Base-by-base conservation (phyloP, 2,329 filamentous ascomycete genomes). In the Myriosclerotinia duriaeana region DNA sequence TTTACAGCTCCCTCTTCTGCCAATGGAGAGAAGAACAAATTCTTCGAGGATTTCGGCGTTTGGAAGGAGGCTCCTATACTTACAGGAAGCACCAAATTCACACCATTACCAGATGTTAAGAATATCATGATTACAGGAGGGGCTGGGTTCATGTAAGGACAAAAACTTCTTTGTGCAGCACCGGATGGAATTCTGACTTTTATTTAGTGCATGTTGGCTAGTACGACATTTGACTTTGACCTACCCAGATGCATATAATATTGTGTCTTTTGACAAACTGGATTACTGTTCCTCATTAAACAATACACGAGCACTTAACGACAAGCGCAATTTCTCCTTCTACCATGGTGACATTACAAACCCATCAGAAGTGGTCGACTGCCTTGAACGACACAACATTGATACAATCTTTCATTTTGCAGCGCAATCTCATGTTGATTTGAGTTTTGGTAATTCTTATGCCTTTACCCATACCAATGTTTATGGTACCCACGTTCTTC, bases 121-220 rank as follows among this genome's bases (percentile, higher is more conserved):
- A 93, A 92, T 75, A 93, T 94, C 73, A 88, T 94, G 84, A 85
- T 95, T 70, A 94, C 91, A 26, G 91, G 91, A 60, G 91, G 91
- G 64, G 91, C 90, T 69, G 91, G 91, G 72, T 95, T 95, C 81
- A 93, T 94, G 90, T 92, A 81, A 78, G 88, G 78, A 61, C 48
- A 68, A 48, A 52, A 60, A 60, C 22, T 44, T 65, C 60, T 63
- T 55, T 67, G 65, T 50, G 55, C 53, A 50, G 52, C 53, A 50
- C 61, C 59, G 20, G 34, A 59, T 56, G 36, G 54, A 67, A 50
- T 65, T 64, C 71, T 74, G 65, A 74, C 66, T 44, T 36, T 46
- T 34, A n/a, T 67, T 44, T 65, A 93, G 90, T 78, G 91, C 89
- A 64, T 93, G 89, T 76, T 94, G 91, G 91, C 84, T 94, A 48